Base-by-base conservation (phyloP, 306 rosid species). In the Glycine latifolia region DNA sequence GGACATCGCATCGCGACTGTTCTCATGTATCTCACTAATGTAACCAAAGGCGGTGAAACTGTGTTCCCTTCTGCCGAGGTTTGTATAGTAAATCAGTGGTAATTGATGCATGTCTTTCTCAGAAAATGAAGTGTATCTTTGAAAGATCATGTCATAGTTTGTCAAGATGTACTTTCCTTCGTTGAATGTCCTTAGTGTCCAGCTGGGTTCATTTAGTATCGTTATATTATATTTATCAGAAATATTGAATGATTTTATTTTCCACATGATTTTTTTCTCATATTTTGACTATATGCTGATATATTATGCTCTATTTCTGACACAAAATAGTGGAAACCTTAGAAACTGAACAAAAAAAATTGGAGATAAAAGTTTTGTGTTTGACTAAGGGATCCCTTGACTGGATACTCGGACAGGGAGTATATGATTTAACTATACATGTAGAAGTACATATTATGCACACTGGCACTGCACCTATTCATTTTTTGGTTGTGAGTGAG, bases 31-130 rank as follows among this genome's bases (percentile, higher is more conserved):
- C 99, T 96, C 68, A 84, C 87, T 37, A 79, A 93, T 79, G 98
- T 93, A 73, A 61, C 84, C 79, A 89, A 76, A 83, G 99, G 99
- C 12, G 99, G 99, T 74, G 99, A 96, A 89, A 96, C 99, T 1
- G 97, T 96, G 82, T 96, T 96, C 84, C 99, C 99, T 75, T 11
- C 31, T 20, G 99, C 97, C 0, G 94, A 91, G 99, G 99, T 96
- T 78, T 73, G 97, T 87, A 14, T 70, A 58, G 55, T 80, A 50
- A 67, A 79, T 78, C 31, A 26, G 31, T 61, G 37, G 61, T 70
- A 17, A 48, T 78, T 75, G 17, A 53, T 78, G 39, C n/a, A 35
- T 66, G 61, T 17, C 48, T 69, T 71, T 54, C 56, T 20, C 39
- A 1, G 26, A 60, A 72, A n/a, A 17, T 4, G 43, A 73, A 44